Evolutionary conservation across 2,329 filamentous ascomycete genomes (phyloP).

Genomic region (Westerdykella sp.): DNA sequence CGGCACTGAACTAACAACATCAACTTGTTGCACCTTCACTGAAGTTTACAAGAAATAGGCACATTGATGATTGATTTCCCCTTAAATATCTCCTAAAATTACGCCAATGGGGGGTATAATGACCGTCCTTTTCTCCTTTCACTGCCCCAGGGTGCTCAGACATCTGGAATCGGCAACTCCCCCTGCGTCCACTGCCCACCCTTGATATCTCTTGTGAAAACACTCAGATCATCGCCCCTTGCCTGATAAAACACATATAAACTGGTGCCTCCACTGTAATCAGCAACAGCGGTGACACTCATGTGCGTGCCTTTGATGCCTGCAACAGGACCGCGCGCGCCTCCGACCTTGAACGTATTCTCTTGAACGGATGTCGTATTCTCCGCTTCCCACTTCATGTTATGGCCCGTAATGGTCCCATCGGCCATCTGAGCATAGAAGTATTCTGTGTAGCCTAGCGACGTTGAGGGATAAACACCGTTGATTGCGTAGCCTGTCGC

Average conservation of each 20-base stretch:
- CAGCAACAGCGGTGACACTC: constrained; percentile 32
- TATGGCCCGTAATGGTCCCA: constrained; percentile 35
- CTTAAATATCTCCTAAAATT: not conserved
- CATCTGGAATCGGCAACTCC: constrained; percentile 19
- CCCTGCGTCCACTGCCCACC: constrained; percentile 28
- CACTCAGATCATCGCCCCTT: constrained; percentile 25
- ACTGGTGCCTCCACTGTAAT: constrained; percentile 13
- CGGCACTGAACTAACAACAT: too few species aligned
- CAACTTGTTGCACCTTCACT: too few species aligned
- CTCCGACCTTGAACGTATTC: constrained; percentile 30
- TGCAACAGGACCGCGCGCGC: constrained; percentile 18
- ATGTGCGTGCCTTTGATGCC: constrained; percentile 39
- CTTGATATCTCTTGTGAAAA: constrained; percentile 17
- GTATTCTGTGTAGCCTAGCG: constrained; percentile 39
- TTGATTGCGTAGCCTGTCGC: constrained; percentile 23
- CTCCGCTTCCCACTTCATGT: constrained; percentile 36
- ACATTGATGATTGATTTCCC: not conserved
- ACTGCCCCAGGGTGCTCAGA: constrained; percentile 4
- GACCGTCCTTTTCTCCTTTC: not conserved
- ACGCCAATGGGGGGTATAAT: not conserved
- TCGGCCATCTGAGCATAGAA: constrained; percentile 39
- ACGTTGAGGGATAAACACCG: constrained; percentile 36
- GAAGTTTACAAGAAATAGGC: too few species aligned
- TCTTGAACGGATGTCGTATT: constrained; percentile 30
- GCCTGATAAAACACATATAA: constrained; percentile 32